These are phyloP conservation scores for Candida multigemmis DNA, from an alignment of 805 yeast species.

Conservation along the genomic window DNA sequence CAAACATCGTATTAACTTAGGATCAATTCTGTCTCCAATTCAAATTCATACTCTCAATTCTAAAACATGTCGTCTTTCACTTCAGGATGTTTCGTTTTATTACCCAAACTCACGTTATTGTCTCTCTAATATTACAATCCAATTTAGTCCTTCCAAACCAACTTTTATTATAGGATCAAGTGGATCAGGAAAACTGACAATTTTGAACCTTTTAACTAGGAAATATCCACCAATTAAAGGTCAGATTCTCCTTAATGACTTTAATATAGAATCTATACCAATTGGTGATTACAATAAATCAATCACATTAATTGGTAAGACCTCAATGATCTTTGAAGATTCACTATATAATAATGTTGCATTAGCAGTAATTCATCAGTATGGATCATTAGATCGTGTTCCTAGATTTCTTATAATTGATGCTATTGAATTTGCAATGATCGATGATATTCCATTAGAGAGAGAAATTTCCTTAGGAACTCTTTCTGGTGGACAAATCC, in stretches of 20 bases:
- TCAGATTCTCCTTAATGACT: constrained; percentile 46
- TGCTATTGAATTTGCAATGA: constrained; percentile 45
- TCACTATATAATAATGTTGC: constrained; percentile 55
- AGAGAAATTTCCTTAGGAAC: constrained; percentile 36
- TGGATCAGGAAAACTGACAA: constrained; percentile 90
- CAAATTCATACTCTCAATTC: too few relatives aligned
- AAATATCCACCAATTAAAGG: constrained; percentile 53
- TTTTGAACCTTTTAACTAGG: constrained; percentile 52
- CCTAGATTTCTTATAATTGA: constrained; percentile 15
- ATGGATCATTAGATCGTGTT: constrained; percentile 8
- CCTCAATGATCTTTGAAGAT: constrained; percentile 55
- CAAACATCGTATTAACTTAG: too few relatives aligned
- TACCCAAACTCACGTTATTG: too few relatives aligned
- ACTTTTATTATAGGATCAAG: constrained; percentile 78
- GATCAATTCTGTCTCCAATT: too few relatives aligned
- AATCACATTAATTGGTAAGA: constrained; percentile 69
- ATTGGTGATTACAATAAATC: constrained; percentile 55
- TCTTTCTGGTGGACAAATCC: constrained; percentile 89
- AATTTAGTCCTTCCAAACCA: constrained; percentile 31
- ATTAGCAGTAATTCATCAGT: constrained; percentile 31
- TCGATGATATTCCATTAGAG: constrained; percentile 49
- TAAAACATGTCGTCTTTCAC: too few relatives aligned
- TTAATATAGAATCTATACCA: constrained; percentile 34
- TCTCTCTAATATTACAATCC: constrained; percentile 23
- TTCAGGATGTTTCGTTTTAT: too few relatives aligned